A percentile compares a stretch with the other conserved stretches of the same genome.
These are phyloP conservation scores for Epichloe bromicola DNA, from an alignment of 2,329 filamentous ascomycete genomes.

Conservation along the genomic window DNA sequence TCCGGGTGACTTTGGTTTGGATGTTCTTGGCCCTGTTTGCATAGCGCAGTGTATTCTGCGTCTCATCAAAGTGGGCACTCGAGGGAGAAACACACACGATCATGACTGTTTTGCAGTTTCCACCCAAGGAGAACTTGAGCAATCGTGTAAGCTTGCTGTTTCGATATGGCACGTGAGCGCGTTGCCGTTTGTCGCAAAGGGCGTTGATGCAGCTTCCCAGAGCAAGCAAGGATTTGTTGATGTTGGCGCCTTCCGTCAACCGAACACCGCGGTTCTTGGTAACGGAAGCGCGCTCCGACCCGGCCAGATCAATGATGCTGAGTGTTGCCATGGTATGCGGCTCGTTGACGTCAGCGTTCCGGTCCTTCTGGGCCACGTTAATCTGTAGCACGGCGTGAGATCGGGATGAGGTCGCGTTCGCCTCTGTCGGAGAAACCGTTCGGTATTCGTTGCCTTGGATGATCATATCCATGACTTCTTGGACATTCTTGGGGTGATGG, in stretches of 20 bases:
- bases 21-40: slow-evolving; percentile 98
- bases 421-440: slow-evolving; percentile 92
- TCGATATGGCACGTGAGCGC: slow-evolving; percentile 89
- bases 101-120: slow-evolving; percentile 99
- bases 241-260: slow-evolving; percentile 88
- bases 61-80: slow-evolving; percentile 94
- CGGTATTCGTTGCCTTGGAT: slow-evolving; percentile 86
- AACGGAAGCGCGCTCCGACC: slow-evolving; percentile 88
- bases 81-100: slow-evolving; percentile 97
- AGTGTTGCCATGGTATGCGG: slow-evolving; percentile 96
- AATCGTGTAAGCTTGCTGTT: slow-evolving; percentile 95
- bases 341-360: slow-evolving; percentile 84
- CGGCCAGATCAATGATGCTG: slow-evolving; percentile 94
- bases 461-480: slow-evolving; percentile 99
- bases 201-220: slow-evolving; percentile 97
- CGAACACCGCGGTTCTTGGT: slow-evolving; percentile 94
- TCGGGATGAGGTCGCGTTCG: slow-evolving; percentile 92
- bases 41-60: slow-evolving; percentile 93
- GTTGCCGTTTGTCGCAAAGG: slow-evolving; percentile 82
- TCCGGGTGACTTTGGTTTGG: slow-evolving; percentile 97
- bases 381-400: slow-evolving; percentile 97
- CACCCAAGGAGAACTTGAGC: slow-evolving; percentile 91
- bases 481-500: slow-evolving; percentile 78
- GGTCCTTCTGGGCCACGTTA: slow-evolving; percentile 87
- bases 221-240: slow-evolving; percentile 95